These are phyloP conservation scores for Tolypocladium endophyticum DNA, from an alignment of 2,329 filamentous ascomycete genomes.

Conservation along the genomic window DNA sequence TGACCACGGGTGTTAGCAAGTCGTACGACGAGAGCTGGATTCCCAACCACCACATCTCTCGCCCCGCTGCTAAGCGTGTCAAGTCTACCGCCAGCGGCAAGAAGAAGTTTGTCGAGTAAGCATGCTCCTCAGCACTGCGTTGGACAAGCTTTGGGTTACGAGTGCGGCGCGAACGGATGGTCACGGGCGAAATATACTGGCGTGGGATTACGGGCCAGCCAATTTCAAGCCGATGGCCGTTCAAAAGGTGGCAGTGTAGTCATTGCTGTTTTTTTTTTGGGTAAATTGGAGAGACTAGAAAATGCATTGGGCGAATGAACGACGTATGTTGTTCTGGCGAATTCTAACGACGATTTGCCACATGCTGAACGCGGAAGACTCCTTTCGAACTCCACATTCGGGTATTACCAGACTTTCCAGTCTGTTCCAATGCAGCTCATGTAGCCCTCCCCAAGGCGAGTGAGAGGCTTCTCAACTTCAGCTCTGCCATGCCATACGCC, in stretches of 20 bases:
- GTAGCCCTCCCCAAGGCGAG: too few relatives aligned
- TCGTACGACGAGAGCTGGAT: conserved; percentile 92
- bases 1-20: conserved; percentile 57
- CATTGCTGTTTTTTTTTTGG: neutral
- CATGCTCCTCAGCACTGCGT: neutral
- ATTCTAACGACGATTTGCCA: neutral
- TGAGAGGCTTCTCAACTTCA: neutral
- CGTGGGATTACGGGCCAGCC: neutral
- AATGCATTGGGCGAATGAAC: neutral
- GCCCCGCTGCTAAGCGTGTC: conserved; percentile 61
- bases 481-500: neutral
- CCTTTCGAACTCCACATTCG: neutral
- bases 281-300: neutral
- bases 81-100: conserved; percentile 46
- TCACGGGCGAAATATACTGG: neutral
- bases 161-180: neutral
- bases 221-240: neutral
- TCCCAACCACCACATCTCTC: conserved; percentile 77
- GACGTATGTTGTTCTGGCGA: neutral
- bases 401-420: too few relatives aligned
- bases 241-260: neutral
- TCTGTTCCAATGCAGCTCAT: neutral
- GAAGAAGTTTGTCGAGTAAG: conserved; percentile 23
- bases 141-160: neutral
- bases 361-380: neutral